Conservation (phyloP, 805 yeast species). For the Yamadazyma insecticola region DNA sequence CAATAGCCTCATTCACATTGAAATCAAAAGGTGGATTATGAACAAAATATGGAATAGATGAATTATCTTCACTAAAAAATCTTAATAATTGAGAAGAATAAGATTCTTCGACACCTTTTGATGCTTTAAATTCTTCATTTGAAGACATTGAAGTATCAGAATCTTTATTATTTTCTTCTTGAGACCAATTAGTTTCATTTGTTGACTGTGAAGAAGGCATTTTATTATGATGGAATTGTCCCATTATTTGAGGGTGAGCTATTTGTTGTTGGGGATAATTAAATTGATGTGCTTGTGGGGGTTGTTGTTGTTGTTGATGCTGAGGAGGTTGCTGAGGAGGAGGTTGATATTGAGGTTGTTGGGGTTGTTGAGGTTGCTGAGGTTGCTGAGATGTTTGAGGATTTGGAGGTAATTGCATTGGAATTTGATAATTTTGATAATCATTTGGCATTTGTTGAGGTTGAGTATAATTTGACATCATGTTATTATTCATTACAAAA, state of each 20-base stretch:
- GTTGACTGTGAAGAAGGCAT: slow-evolving; percentile 32
- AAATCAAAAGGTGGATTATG: slow-evolving; percentile 60
- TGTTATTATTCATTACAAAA: slow-evolving; percentile 1
- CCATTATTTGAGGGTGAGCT: slow-evolving; percentile 14
- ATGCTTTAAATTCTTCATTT: slow-evolving; percentile 15
- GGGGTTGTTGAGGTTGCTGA: slow-evolving; percentile 15
- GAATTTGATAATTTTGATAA: slow-evolving; percentile 19
- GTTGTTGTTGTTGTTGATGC: slow-evolving; percentile 12
- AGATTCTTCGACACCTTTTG: slow-evolving; percentile 29
- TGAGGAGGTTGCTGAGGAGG: slow-evolving; percentile 4
- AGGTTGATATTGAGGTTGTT: slow-evolving; percentile 9
- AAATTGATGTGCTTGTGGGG: slow-evolving; percentile 10
- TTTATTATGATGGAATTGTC: slow-evolving; percentile 15
- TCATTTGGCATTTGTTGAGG: slow-evolving; percentile 8
- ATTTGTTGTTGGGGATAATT: slow-evolving; percentile 6
- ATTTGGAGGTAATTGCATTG: slow-evolving; percentile 23
- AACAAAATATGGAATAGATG: slow-evolving; percentile 58
- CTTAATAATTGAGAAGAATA: slow-evolving; percentile 36
- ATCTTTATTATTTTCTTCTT: slow-evolving; percentile 33
- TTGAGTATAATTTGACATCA: slow-evolving; percentile 1
- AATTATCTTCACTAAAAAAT: slow-evolving; percentile 40
- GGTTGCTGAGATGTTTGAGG: slow-evolving; percentile 17
- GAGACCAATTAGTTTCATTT: slow-evolving; percentile 43
- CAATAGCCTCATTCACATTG: slow-evolving; percentile 73
- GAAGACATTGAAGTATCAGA: slow-evolving; percentile 38